These are phyloP conservation scores for Fusarium burgessii DNA, from an alignment of 2,329 filamentous ascomycete genomes.

Conservation along the genomic window DNA sequence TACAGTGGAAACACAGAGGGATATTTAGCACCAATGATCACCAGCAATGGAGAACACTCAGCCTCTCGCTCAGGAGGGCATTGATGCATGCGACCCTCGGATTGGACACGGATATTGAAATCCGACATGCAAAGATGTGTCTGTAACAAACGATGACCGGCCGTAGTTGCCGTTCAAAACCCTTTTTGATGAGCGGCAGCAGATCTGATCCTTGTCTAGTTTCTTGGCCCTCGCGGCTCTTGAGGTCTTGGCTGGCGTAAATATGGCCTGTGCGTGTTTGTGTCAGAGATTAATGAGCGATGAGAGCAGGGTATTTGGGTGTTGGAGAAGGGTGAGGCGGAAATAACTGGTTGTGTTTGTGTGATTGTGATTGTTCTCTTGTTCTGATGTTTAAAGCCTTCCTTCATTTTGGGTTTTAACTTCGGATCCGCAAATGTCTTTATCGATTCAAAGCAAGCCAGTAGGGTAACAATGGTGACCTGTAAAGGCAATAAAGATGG, in stretches of 20 bases:
- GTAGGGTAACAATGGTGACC: not conserved
- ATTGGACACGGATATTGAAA: slow-evolving; percentile 33
- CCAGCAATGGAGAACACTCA: not conserved
- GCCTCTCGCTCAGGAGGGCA: not conserved
- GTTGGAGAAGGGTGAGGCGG: slow-evolving; percentile 16
- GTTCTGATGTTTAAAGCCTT: not conserved
- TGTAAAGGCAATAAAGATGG: not conserved
- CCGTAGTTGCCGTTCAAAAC: slow-evolving; percentile 18
- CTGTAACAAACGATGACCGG: slow-evolving; percentile 7
- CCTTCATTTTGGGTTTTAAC: not conserved
- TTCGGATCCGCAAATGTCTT: slow-evolving; percentile 23
- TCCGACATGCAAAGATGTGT: slow-evolving; percentile 29
- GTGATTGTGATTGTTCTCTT: not conserved
- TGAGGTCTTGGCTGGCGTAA: slow-evolving; percentile 39
- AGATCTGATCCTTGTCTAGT: slow-evolving; percentile 36
- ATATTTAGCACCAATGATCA: slow-evolving; percentile 3
- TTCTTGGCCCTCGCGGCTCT: slow-evolving; percentile 41
- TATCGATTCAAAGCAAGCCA: not conserved
- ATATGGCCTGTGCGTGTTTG: slow-evolving; percentile 22
- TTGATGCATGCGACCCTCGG: slow-evolving; percentile 13
- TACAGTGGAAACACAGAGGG: slow-evolving; percentile 12
- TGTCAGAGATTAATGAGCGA: slow-evolving; percentile 17
- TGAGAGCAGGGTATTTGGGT: slow-evolving; percentile 1
- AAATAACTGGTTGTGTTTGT: not conserved
- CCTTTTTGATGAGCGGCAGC: slow-evolving; percentile 29